These are phyloP conservation scores for Hydnomerulius pinastri DNA, from an alignment of 768 basidiomycete genomes.

Conservation along the genomic window DNA sequence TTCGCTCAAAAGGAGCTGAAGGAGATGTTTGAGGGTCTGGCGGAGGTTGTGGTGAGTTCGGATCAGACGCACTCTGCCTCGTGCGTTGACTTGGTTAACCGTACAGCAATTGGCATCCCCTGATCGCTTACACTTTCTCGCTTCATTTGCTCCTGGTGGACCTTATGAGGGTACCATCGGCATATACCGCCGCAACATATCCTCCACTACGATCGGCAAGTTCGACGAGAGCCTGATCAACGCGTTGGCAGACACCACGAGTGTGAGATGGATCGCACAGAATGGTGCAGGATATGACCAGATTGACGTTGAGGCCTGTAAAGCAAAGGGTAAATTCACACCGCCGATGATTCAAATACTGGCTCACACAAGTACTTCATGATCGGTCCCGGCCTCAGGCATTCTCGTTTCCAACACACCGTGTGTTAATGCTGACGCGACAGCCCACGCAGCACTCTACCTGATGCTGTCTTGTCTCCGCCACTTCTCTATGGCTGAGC, in stretches of 20 bases:
- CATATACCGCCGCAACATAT: conserved; percentile 74
- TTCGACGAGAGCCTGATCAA: conserved; percentile 77
- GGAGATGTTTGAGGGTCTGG: conserved; percentile 58
- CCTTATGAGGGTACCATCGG: conserved; percentile 73
- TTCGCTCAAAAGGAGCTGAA: conserved; percentile 77
- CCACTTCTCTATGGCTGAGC: conserved; percentile 66
- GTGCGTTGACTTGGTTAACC: background rate
- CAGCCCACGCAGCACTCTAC: conserved; percentile 80
- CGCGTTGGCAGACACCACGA: conserved; percentile 51
- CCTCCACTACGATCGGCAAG: conserved; percentile 61
- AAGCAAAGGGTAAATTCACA: conserved; percentile 54
- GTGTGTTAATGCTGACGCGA: conserved; percentile 81
- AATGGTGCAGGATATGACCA: conserved; percentile 89
- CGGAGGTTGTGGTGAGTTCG: conserved; percentile 69
- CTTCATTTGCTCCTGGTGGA: conserved; percentile 57
- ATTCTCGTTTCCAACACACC: conserved; percentile 84
- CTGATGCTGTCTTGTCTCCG: conserved; percentile 72
- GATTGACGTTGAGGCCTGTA: conserved; percentile 73
- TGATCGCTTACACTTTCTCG: conserved; percentile 63
- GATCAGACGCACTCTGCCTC: background rate
- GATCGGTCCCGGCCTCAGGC: conserved; percentile 51
- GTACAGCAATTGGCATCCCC: conserved; percentile 52
- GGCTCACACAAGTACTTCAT: background rate
- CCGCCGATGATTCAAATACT: background rate
- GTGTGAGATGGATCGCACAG: conserved; percentile 80